Base-by-base conservation (phyloP, 306 rosid species). In the Corylus avellana region DNA sequence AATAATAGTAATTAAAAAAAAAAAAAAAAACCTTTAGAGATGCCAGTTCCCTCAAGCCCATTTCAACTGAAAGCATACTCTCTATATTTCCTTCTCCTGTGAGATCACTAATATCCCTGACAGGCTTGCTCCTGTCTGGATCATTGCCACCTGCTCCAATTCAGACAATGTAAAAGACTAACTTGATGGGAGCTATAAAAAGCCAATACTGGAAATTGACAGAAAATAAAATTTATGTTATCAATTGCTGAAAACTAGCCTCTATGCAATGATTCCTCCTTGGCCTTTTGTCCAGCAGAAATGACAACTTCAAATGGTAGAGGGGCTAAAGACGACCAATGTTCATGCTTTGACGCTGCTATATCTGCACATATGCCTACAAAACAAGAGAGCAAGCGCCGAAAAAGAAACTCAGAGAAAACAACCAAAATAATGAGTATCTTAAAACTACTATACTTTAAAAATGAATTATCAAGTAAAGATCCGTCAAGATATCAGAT, bases 251-350 rank as follows among this genome's bases (percentile, higher is more conserved):
- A 53, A 51, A 62, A 89, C 79, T 79, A 78, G 80, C 90, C 89
- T 90, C 79, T 89, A 76, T 82, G 84, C 93, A 89, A 86, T 79
- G 99, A 89, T 78, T 91, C 96, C 82, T 94, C 98, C 88, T 91
- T 96, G 62, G 99, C 99, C 88, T 93, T 96, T 83, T 96, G 98
- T 82, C 99, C 99, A 73, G 98, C 97, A 75, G 98, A 92, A 81
- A 88, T 58, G 80, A 94, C 97, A 53, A 94, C 82, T 90, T 94
- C 98, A 70, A 92, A 94, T 17, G 98, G 98, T 78, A 94, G 93
- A 86, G 98, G 97, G 70, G 98, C 98, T 70, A 92, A 86, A 62
- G 98, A 89, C 51, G 97, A 94, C 98, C 98, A 94, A 77, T 90
- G 91, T 81, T 94, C 98, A 63, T 89, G 87, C 91, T 94, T 94